Conservation (phyloP, 2,329 filamentous ascomycete species). For the Didymellaceae sp. region DNA sequence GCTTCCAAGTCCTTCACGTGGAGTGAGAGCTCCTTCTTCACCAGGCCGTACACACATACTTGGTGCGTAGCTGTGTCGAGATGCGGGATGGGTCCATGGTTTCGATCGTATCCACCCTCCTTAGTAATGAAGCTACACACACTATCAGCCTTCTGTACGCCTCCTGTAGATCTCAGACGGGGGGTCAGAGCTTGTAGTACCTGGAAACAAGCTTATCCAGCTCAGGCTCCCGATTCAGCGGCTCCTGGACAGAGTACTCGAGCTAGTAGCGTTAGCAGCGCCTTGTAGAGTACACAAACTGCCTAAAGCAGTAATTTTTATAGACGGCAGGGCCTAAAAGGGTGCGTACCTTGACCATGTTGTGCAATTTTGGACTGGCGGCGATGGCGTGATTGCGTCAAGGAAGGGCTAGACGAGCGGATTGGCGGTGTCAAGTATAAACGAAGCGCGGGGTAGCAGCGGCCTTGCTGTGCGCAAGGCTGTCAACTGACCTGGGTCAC, state of each 20-base stretch:
- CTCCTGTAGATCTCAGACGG: too few relatives aligned
- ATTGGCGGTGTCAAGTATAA: conserved; percentile 12
- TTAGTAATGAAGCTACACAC: conserved; percentile 56
- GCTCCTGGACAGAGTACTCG: conserved; percentile 53
- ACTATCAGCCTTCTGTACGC: neutral
- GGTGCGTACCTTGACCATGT: conserved; percentile 36
- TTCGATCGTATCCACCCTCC: conserved; percentile 62
- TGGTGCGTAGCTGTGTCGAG: conserved; percentile 50
- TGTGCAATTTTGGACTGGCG: conserved; percentile 31
- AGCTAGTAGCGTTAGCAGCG: conserved; percentile 35
- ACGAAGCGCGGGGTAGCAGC: conserved; percentile 16
- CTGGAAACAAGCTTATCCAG: conserved; percentile 54
- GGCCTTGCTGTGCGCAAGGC: conserved; percentile 7
- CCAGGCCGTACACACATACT: conserved; percentile 59
- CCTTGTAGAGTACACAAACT: conserved; percentile 18
- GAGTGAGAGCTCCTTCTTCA: conserved; percentile 53
- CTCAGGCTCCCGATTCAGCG: conserved; percentile 58
- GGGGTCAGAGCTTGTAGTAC: conserved; percentile 24
- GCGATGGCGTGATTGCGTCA: conserved; percentile 37
- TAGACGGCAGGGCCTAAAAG: conserved; percentile 6
- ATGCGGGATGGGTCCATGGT: conserved; percentile 61
- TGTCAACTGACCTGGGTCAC: conserved; percentile 13
- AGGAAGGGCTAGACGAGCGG: conserved; percentile 28
- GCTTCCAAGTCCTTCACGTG: conserved; percentile 55
- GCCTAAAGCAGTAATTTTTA: conserved; percentile 25